These are phyloP conservation scores for Penicillium sp. DNA, from an alignment of 2,329 filamentous ascomycete genomes.

Conservation along the genomic window DNA sequence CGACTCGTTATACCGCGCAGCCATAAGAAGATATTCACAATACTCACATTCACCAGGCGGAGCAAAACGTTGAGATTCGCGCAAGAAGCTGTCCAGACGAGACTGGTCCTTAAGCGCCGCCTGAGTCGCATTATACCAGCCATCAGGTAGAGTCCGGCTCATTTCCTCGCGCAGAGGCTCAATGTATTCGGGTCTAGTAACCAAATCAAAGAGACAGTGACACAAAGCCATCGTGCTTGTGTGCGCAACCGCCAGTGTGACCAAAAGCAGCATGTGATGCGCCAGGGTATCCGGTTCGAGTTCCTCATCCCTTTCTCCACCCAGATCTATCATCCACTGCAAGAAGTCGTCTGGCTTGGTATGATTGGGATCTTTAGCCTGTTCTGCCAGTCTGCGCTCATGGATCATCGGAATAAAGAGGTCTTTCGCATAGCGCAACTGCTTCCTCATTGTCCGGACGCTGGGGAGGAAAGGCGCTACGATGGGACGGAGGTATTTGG, in stretches of 20 bases:
- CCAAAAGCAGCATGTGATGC: slow-evolving; percentile 28
- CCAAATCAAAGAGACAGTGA: slow-evolving; percentile 54
- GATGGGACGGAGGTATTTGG: slow-evolving; percentile 35
- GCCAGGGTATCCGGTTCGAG: slow-evolving; percentile 25
- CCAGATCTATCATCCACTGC: slow-evolving; percentile 36
- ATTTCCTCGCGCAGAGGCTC: slow-evolving; percentile 54
- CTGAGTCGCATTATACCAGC: slow-evolving; percentile 29
- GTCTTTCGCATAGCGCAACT: slow-evolving; percentile 32
- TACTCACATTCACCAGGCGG: slow-evolving; percentile 30
- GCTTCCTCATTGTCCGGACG: slow-evolving; percentile 33
- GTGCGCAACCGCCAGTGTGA: slow-evolving; percentile 30
- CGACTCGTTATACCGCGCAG: neutral
- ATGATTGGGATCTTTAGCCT: slow-evolving; percentile 16
- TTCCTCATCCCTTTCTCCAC: slow-evolving; percentile 21
- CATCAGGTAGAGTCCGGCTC: slow-evolving; percentile 22
- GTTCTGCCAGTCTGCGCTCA: slow-evolving; percentile 27
- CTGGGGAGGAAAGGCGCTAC: slow-evolving; percentile 37
- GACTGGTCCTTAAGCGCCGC: slow-evolving; percentile 20
- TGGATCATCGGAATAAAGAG: slow-evolving; percentile 39
- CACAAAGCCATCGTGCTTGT: slow-evolving; percentile 32
- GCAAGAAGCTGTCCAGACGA: slow-evolving; percentile 32
- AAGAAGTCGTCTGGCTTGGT: slow-evolving; percentile 33
- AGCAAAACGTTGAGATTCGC: slow-evolving; percentile 32
- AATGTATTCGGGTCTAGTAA: slow-evolving; percentile 51
- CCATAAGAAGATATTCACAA: neutral